phyloP scores from a whole-genome alignment of 306 rosid genomes.

The Malus sylvestris region DNA sequence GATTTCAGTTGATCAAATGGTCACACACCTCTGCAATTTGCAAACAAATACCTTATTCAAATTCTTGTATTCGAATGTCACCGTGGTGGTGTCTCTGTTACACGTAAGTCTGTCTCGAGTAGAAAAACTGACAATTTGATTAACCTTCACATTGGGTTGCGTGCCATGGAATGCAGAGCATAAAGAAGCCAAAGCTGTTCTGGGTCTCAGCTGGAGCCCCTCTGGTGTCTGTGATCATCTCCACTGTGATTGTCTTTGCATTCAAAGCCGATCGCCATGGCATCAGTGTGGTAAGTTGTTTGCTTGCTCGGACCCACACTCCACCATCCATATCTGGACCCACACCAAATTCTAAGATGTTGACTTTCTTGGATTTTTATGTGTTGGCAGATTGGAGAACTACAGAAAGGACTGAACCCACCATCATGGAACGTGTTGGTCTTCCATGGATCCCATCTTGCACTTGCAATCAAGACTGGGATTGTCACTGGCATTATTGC shows the following conservation, averaged over 20 bases:
- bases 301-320: neutral
- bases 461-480: constrained; percentile 67
- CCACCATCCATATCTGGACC: neutral
- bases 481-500: constrained; percentile 85
- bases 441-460: constrained; percentile 51
- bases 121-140: neutral
- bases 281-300: constrained; percentile 57
- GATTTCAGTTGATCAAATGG: neutral
- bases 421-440: constrained; percentile 72
- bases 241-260: constrained; percentile 71
- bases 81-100: fast-evolving
- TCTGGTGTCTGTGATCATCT: constrained; percentile 61
- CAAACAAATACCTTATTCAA: neutral
- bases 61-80: neutral
- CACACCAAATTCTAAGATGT: neutral
- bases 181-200: constrained; percentile 66
- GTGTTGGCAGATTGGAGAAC: constrained; percentile 69
- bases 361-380: neutral
- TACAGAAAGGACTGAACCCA: constrained; percentile 78
- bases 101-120: neutral
- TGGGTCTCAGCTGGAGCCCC: constrained; percentile 99
- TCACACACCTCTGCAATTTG: neutral
- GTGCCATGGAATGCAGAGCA: constrained; percentile 40
- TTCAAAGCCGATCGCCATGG: constrained; percentile 63
- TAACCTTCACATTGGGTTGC: neutral